Conservation (phyloP, 2,329 filamentous ascomycete species). For the Ceratocystis destructans region DNA sequence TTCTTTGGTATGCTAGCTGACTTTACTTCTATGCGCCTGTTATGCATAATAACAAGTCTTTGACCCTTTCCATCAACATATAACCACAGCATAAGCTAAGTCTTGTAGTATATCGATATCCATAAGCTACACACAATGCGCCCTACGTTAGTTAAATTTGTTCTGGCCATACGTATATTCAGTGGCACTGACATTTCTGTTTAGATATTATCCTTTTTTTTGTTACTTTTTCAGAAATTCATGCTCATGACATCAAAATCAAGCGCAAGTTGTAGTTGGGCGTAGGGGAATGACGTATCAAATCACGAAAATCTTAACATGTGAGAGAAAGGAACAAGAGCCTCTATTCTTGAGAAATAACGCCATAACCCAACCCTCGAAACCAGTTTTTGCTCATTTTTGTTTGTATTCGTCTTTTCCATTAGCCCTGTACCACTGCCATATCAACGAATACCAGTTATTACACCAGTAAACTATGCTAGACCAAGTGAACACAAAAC, state of each 20-base stretch:
- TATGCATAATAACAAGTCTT: not conserved
- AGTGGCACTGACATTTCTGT: too few relatives aligned
- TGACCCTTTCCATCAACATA: not conserved
- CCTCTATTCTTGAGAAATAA: slow-evolving; percentile 14
- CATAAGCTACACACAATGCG: too few relatives aligned
- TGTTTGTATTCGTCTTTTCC: slow-evolving; percentile 9
- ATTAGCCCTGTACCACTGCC: not conserved
- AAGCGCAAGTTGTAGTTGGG: too few relatives aligned
- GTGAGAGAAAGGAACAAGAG: slow-evolving; percentile 13
- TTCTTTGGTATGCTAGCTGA: not conserved
- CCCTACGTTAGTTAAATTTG: too few relatives aligned
- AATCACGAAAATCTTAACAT: not conserved
- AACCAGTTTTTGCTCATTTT: slow-evolving; percentile 15
- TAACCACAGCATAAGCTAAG: not conserved
- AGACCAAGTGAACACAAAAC: not conserved
- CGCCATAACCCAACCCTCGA: slow-evolving; percentile 13
- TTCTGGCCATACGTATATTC: too few relatives aligned
- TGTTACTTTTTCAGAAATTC: too few relatives aligned
- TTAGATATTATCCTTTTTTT: too few relatives aligned
- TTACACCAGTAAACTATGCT: not conserved
- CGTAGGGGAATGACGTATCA: too few relatives aligned
- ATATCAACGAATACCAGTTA: not conserved
- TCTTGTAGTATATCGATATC: not conserved
- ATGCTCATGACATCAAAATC: too few relatives aligned
- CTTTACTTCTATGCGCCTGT: not conserved